Percentiles rank a stretch among this genome's conserved stretches.
Evolutionary conservation across 495 filamentous ascomycete genomes (phyloP).

Genomic region (Evernia prunastri): DNA sequence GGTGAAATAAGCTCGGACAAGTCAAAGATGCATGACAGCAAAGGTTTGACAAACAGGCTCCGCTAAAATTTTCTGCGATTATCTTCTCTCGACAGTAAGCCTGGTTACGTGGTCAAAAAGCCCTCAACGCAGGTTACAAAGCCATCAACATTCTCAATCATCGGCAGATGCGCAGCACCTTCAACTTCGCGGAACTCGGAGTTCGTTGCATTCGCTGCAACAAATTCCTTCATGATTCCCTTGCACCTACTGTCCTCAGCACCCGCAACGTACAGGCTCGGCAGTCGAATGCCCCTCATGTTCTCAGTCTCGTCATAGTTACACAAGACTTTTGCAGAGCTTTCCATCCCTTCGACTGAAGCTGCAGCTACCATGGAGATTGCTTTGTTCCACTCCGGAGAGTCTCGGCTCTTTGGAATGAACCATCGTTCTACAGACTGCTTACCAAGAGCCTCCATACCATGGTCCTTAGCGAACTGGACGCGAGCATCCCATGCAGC

Average conservation of each 20-base stretch:
- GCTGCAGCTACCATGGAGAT: not conserved
- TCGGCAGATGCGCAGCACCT: not conserved
- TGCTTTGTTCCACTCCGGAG: not conserved
- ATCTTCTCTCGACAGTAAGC: not conserved
- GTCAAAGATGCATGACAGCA: too few species aligned
- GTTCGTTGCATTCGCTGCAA: not conserved
- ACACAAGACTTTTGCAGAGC: not conserved
- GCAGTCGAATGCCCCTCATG: not conserved
- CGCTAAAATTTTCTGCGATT: not conserved
- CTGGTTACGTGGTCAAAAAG: not conserved
- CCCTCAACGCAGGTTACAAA: not conserved
- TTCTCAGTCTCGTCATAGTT: not conserved
- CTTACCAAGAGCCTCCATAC: not conserved
- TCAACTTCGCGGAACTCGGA: not conserved
- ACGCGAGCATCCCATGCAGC: not conserved
- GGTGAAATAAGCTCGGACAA: too few species aligned
- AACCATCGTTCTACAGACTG: not conserved
- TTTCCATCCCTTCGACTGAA: not conserved
- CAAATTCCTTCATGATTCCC: not conserved
- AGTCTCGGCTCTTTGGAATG: not conserved
- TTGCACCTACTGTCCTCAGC: not conserved
- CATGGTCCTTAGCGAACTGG: not conserved
- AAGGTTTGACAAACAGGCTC: too few species aligned
- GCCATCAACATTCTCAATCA: slow-evolving; percentile 1
- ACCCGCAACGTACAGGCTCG: not conserved